Conservation (phyloP, 1,284 basidiomycete genomes). For the Leccinum fuscescens region DNA sequence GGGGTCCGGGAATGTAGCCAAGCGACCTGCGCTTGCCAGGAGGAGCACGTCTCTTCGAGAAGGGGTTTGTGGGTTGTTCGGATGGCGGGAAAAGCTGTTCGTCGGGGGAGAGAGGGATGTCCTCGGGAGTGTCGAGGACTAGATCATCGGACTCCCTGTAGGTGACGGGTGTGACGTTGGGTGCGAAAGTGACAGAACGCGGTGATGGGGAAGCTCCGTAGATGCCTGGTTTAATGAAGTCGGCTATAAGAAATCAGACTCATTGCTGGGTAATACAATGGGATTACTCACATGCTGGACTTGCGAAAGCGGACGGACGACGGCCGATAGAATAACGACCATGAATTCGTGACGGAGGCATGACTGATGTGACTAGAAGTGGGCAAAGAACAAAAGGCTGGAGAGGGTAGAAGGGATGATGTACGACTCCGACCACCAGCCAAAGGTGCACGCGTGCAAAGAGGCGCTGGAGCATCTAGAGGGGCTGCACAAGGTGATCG, state of each 20-base stretch:
- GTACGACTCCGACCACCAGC: too few species aligned
- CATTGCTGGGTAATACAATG: neutral
- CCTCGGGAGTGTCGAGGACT: conserved; percentile 32
- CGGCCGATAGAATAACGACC: conserved; percentile 22
- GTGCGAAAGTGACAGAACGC: conserved; percentile 64
- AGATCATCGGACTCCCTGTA: conserved; percentile 50
- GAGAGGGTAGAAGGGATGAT: too few species aligned
- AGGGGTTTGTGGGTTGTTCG: conserved; percentile 34
- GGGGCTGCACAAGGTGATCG: too few species aligned
- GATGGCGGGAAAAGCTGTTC: conserved; percentile 48
- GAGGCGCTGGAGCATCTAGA: too few species aligned
- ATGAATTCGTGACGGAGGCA: conserved; percentile 11
- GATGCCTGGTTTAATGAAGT: conserved; percentile 54
- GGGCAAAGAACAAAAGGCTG: too few species aligned
- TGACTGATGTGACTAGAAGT: too few species aligned
- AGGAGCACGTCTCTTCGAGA: conserved; percentile 44
- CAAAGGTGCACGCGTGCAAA: too few species aligned
- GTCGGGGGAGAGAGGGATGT: conserved; percentile 21
- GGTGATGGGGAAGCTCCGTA: conserved; percentile 48
- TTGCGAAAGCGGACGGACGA: conserved; percentile 19
- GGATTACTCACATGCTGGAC: conserved; percentile 10
- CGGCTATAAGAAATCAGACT: conserved; percentile 22
- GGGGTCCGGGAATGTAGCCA: conserved; percentile 82
- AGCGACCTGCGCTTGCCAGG: conserved; percentile 60
- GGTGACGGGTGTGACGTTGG: conserved; percentile 66